Conservation (phyloP, 2,329 filamentous ascomycete genomes). For the Bipolaris bicolor region DNA sequence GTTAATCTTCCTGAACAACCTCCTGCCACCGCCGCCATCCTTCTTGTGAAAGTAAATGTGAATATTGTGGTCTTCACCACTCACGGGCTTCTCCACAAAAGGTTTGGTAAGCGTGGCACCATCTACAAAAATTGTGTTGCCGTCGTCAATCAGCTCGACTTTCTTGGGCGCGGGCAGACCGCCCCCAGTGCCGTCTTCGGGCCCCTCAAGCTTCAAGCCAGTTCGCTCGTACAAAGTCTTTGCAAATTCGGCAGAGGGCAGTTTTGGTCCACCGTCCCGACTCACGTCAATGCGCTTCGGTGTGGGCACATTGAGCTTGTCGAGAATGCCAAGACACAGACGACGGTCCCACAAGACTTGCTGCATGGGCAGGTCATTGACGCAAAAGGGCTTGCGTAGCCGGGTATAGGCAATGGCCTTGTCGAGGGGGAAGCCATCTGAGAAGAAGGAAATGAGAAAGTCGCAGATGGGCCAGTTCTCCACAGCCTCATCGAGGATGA, state of each 20-base stretch:
- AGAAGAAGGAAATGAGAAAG: conserved; percentile 98
- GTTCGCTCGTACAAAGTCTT: conserved; percentile 81
- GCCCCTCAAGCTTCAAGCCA: conserved; percentile 74
- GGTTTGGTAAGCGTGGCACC: conserved; percentile 83
- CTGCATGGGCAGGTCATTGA: conserved; percentile 98
- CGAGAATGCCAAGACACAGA: conserved; percentile 84
- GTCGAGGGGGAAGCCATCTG: conserved; percentile 93
- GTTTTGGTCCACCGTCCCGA: conserved; percentile 83
- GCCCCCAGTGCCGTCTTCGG: conserved; percentile 69
- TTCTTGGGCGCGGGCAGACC: conserved; percentile 64
- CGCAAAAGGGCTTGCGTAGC: conserved; percentile 91
- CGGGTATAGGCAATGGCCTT: conserved; percentile 97
- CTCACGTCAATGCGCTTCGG: conserved; percentile 89
- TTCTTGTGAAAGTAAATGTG: conserved; percentile 94
- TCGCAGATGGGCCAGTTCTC: conserved; percentile 97
- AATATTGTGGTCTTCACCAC: conserved; percentile 97
- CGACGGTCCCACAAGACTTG: conserved; percentile 95
- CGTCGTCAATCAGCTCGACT: conserved; percentile 87
- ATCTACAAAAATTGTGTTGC: conserved; percentile 87
- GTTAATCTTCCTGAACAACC: conserved; percentile 94
- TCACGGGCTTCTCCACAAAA: conserved; percentile 98
- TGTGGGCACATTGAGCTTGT: conserved; percentile 87
- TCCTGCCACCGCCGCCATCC: conserved; percentile 84
- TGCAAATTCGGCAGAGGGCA: conserved; percentile 79
- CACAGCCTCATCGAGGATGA: conserved; percentile 94